Evolutionary conservation across 2,329 filamentous ascomycete genomes (phyloP).

Genomic region (Plectosphaerella sp.): DNA sequence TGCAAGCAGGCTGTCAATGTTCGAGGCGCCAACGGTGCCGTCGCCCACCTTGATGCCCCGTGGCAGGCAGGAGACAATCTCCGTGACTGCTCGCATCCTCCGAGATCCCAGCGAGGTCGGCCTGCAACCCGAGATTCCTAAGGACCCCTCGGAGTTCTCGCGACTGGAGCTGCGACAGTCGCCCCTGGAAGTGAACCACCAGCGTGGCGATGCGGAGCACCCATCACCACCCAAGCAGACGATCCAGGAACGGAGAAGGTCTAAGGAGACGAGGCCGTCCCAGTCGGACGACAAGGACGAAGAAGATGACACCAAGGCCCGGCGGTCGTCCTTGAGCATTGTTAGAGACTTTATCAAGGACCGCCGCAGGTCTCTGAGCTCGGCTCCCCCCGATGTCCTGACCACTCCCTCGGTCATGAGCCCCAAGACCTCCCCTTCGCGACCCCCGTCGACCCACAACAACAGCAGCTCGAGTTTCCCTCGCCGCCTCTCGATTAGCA

Average conservation of each 20-base stretch:
- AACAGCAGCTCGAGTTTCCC: slow-evolving; percentile 40
- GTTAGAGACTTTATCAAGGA: slow-evolving; percentile 61
- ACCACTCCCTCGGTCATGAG: slow-evolving; percentile 17
- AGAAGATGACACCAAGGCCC: slow-evolving; percentile 31
- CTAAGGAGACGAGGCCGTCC: slow-evolving; percentile 32
- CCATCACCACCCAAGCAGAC: slow-evolving; percentile 33
- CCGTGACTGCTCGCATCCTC: slow-evolving; percentile 80
- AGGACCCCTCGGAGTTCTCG: slow-evolving; percentile 37
- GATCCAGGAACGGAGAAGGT: slow-evolving; percentile 43
- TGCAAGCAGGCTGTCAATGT: slow-evolving; percentile 51
- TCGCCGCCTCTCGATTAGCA: slow-evolving; percentile 63
- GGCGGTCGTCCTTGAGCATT: slow-evolving; percentile 55
- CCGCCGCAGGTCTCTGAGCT: slow-evolving; percentile 46
- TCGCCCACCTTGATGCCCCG: slow-evolving; percentile 29
- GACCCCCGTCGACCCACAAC: slow-evolving; percentile 42
- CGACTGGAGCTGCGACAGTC: slow-evolving; percentile 54
- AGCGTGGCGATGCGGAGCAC: slow-evolving; percentile 30
- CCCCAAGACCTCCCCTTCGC: slow-evolving; percentile 33
- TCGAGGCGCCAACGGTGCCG: slow-evolving; percentile 32
- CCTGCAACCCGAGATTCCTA: slow-evolving; percentile 33
- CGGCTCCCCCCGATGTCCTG: slow-evolving; percentile 39
- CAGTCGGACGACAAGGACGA: slow-evolving; percentile 28
- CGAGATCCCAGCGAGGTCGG: slow-evolving; percentile 52
- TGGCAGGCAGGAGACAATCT: slow-evolving; percentile 69
- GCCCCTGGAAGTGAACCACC: slow-evolving; percentile 54